phyloP scores from a whole-genome alignment of 2,329 filamentous ascomycete species.

The Clarireedia homoeocarpa region DNA sequence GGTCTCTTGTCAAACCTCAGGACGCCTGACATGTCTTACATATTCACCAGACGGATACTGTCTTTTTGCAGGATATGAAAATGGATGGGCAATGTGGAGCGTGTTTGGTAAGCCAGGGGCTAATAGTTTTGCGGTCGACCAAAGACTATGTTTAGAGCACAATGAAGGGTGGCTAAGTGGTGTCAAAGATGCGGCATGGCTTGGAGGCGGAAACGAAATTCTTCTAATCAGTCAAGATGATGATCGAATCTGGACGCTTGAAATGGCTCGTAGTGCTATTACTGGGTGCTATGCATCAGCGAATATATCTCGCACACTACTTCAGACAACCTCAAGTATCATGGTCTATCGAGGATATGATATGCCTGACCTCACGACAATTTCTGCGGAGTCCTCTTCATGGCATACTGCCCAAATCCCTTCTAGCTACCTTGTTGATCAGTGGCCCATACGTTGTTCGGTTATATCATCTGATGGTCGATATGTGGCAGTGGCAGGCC shows the following conservation, averaged over 20 bases:
- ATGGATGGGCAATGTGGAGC: conserved; percentile 94
- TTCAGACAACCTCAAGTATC: conserved; percentile 81
- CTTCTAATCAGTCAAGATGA: conserved; percentile 64
- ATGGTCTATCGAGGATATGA: conserved; percentile 94
- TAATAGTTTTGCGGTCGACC: conserved; percentile 71
- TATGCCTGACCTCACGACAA: conserved; percentile 78
- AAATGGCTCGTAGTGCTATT: conserved; percentile 91
- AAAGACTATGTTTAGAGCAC: conserved; percentile 54
- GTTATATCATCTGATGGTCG: conserved; percentile 87
- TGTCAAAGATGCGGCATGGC: conserved; percentile 72
- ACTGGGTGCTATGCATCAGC: conserved; percentile 86
- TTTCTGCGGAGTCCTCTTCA: conserved; percentile 85
- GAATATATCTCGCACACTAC: conserved; percentile 80
- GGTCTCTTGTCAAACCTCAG: conserved; percentile 59
- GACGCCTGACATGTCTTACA: conserved; percentile 62
- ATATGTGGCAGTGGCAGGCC: conserved; percentile 93
- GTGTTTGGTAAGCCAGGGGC: conserved; percentile 89
- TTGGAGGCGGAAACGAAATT: conserved; percentile 80
- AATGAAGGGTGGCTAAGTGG: conserved; percentile 80
- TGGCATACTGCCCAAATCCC: conserved; percentile 93
- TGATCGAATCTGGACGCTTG: conserved; percentile 76
- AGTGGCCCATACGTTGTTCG: conserved; percentile 86
- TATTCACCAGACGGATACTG: conserved; percentile 97
- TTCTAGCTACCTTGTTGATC: conserved; percentile 73
- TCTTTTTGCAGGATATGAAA: conserved; percentile 85